phyloP scores from a whole-genome alignment of 1,284 basidiomycete genomes.

The Ustilago hordei region DNA sequence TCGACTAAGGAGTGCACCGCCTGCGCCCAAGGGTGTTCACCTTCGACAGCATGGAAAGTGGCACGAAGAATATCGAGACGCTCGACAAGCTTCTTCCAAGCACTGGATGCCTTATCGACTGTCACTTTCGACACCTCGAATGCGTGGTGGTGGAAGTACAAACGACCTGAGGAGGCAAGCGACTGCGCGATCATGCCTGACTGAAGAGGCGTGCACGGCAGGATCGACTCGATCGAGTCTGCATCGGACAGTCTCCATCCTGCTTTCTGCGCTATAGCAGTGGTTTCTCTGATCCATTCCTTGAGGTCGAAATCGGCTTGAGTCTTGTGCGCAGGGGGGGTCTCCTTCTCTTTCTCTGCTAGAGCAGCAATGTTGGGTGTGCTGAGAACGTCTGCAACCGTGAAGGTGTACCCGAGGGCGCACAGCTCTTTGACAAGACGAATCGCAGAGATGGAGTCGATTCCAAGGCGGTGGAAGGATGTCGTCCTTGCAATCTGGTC shows the following conservation, averaged over 20 bases:
- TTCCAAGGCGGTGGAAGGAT: conserved; percentile 63
- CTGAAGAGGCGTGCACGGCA: conserved; percentile 68
- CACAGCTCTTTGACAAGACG: conserved; percentile 50
- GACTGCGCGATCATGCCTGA: conserved; percentile 64
- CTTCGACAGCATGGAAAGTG: conserved; percentile 54
- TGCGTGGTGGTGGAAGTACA: conserved; percentile 61
- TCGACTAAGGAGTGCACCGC: conserved; percentile 31
- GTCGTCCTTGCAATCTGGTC: conserved; percentile 44
- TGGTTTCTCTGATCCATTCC: conserved; percentile 16
- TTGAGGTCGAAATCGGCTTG: conserved; percentile 1
- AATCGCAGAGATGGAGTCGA: conserved; percentile 66
- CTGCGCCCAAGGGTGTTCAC: conserved; percentile 57
- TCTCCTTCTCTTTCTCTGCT: conserved; percentile 29
- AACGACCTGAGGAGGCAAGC: conserved; percentile 43
- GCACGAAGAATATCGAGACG: conserved; percentile 59
- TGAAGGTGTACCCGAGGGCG: conserved; percentile 24
- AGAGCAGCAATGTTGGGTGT: conserved; percentile 48
- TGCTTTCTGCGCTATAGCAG: conserved; percentile 13
- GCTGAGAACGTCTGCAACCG: conserved; percentile 53
- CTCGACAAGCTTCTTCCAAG: conserved; percentile 47
- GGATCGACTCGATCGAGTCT: conserved; percentile 39
- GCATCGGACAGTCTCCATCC: conserved; percentile 19
- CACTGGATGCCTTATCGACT: conserved; percentile 19
- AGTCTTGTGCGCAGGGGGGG: not conserved
- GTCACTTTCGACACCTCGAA: conserved; percentile 21